Base-by-base conservation (phyloP, 2,329 filamentous ascomycete species). In the Colletotrichum sansevieriae region DNA sequence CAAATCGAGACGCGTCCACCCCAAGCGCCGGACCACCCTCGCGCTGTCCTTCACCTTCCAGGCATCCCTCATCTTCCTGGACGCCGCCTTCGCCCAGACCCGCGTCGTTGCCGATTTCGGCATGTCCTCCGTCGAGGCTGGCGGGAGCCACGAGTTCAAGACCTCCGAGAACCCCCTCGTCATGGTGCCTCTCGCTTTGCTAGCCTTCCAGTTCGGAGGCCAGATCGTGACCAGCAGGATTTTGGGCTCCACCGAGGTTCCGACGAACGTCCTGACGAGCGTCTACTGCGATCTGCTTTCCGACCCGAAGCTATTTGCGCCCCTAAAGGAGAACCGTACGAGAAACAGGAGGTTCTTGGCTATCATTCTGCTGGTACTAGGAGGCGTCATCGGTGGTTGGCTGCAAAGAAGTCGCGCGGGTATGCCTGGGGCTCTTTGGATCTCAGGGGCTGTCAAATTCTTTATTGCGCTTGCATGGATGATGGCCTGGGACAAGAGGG, bases 211-310 rank as follows among this genome's bases (percentile, higher is more conserved):
- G 72, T 81, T 80, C 55, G 85, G 84, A 3, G 84, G 85, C 47
- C 84, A 87, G 75, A 87, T 87, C 68, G 84, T 84, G 20, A 78
- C 78, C 41, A 84, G 81, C 41, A 79, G 86, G 18, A 75, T 81
- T 12, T 77, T 88, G 20, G 84, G 84, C 9, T 84, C 83, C 72
- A 84, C 83, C 63, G 86, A 87, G 74, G 77, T 88, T 51, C 86
- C 86, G 1, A 85, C 85, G 0, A 85, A 83, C 55, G 86, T 88
- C 10, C 74, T 87, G 44, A 88, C 86, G n/a, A 85, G 82, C 64
- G 76, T 85, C 44, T 85, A 87, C 73, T 85, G 83, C 73, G 86
- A 87, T 72, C 72, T 88, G 25, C 80, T 85, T 72, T 83, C 82
- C 18, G 86, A 88, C 73, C 82, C 82, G 3, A 77, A 81, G 43